These are phyloP conservation scores for Helianthus tuberosus DNA, from an alignment of 129 eudicot species.

Conservation along the genomic window DNA sequence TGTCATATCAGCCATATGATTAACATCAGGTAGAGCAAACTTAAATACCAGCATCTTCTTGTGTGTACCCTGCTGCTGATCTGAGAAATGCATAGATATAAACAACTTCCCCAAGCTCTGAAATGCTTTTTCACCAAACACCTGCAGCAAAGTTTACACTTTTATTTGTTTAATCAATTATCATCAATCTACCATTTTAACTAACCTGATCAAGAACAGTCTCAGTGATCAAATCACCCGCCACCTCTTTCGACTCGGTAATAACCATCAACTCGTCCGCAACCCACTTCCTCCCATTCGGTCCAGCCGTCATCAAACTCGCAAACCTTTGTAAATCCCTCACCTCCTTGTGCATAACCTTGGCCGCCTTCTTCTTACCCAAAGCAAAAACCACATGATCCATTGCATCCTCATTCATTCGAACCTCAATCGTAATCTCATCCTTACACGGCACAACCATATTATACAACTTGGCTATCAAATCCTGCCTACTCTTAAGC, in stretches of 20 bases:
- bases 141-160: neutral
- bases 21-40: constrained; percentile 77
- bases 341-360: constrained; percentile 79
- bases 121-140: constrained; percentile 31
- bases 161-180: too few species aligned
- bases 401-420: constrained; percentile 94
- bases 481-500: constrained; percentile 86
- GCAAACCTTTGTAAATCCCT: constrained; percentile 89
- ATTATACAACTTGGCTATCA: constrained; percentile 79
- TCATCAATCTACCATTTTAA: neutral
- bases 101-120: constrained; percentile 67
- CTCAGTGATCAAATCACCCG: constrained; percentile 84
- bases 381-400: constrained; percentile 91
- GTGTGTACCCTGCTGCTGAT: constrained; percentile 61
- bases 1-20: constrained; percentile 74
- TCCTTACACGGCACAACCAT: constrained; percentile 78
- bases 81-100: constrained; percentile 87
- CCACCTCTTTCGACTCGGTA: constrained; percentile 88
- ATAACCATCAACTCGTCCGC: constrained; percentile 68
- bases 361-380: constrained; percentile 80
- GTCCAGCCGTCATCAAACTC: constrained; percentile 47
- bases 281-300: constrained; percentile 83
- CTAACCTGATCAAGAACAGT: constrained; percentile 90
- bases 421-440: constrained; percentile 89
- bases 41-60: constrained; percentile 74